phyloP scores from a whole-genome alignment of 108 stramenopile species.

The Cyclostephanos tholiformis region DNA sequence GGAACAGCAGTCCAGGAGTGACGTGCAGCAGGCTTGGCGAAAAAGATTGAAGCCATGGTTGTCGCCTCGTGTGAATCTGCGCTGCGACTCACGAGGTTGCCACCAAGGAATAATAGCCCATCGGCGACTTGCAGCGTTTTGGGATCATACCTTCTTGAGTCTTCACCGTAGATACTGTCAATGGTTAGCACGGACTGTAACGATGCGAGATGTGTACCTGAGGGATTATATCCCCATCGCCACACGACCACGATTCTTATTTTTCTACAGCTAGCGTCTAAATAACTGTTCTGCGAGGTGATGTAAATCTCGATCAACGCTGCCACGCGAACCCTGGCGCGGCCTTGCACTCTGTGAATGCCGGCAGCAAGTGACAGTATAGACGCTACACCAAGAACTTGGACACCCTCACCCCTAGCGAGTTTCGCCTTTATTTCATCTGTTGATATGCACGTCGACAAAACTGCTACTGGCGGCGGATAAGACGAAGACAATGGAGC shows the following conservation, averaged over 20 bases:
- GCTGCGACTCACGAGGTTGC: constrained; percentile 25
- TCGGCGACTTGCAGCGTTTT: constrained; percentile 65
- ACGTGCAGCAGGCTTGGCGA: constrained; percentile 72
- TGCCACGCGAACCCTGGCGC: constrained; percentile 65
- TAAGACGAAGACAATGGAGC: neutral
- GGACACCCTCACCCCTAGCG: constrained; percentile 41
- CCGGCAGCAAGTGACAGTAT: constrained; percentile 67
- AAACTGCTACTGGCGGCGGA: constrained; percentile 24
- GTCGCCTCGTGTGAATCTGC: constrained; percentile 8
- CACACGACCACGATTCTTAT: constrained; percentile 71
- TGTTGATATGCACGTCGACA: constrained; percentile 54
- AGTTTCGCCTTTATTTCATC: constrained; percentile 62
- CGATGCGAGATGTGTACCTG: constrained; percentile 37
- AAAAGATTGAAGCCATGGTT: constrained; percentile 62
- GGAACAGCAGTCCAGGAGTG: constrained; percentile 76
- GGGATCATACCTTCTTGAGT: constrained; percentile 51
- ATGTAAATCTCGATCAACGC: constrained; percentile 59
- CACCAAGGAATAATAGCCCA: constrained; percentile 79
- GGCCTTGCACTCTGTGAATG: constrained; percentile 59
- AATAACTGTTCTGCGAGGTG: constrained; percentile 23
- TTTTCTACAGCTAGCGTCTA: constrained; percentile 13
- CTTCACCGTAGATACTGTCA: constrained; percentile 48
- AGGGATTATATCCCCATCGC: constrained; percentile 80
- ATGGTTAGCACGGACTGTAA: constrained; percentile 72
- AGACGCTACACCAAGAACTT: constrained; percentile 51